phyloP scores from a whole-genome alignment of 768 basidiomycete species.

The Phylloporus rhodoxanthus region DNA sequence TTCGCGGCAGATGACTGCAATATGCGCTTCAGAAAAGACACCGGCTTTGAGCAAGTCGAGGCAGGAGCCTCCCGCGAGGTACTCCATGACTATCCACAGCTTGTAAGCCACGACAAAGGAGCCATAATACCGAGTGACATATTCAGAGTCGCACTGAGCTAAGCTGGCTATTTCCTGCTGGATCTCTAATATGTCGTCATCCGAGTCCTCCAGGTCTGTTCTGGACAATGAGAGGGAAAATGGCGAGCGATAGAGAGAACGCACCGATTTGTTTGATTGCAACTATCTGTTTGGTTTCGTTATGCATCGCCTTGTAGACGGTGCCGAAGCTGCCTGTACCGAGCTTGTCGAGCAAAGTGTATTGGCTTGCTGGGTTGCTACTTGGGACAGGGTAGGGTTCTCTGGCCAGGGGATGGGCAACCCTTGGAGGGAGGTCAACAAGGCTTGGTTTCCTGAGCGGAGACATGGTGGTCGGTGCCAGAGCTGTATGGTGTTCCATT shows the following conservation, averaged over 20 bases:
- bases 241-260: conserved; percentile 23
- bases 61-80: conserved; percentile 97
- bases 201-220: conserved; percentile 92
- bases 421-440: conserved; percentile 45
- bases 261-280: conserved; percentile 97
- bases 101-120: conserved; percentile 96
- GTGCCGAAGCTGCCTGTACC: conserved; percentile 96
- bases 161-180: conserved; percentile 98
- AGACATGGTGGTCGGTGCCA: conserved; percentile 38
- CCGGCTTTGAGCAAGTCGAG: conserved; percentile 93
- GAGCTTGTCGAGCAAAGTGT: conserved; percentile 91
- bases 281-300: conserved; percentile 89
- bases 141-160: conserved; percentile 93
- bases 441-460: conserved; percentile 37
- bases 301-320: conserved; percentile 96
- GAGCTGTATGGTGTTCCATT: conserved; percentile 9
- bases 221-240: background rate
- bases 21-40: conserved; percentile 85
- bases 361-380: conserved; percentile 83
- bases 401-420: conserved; percentile 36
- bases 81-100: conserved; percentile 99
- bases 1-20: conserved; percentile 91
- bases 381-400: conserved; percentile 68
- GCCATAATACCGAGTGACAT: conserved; percentile 94
- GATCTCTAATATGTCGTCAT: conserved; percentile 98